Evolutionary conservation across 176 grass and related monocot species (phyloP).

Genomic region (Ampelocalamus luodianensis): DNA sequence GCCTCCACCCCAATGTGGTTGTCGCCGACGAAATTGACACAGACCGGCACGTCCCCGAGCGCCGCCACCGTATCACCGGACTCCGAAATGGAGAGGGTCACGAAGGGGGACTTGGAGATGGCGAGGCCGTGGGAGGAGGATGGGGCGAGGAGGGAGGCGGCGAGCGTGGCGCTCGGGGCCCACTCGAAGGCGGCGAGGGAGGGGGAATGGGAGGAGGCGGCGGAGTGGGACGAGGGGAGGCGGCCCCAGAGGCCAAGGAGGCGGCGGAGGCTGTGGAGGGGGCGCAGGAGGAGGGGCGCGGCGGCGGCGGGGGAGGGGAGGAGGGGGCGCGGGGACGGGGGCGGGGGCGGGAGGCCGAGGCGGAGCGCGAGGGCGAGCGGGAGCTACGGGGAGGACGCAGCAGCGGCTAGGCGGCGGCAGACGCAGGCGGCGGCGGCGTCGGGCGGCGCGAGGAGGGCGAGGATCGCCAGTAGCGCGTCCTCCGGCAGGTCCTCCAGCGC

Average conservation of each 20-base stretch:
- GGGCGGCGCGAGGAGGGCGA: conserved; percentile 49
- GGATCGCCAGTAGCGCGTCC: conserved; percentile 60
- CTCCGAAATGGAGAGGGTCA: conserved; percentile 51
- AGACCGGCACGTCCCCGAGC: conserved; percentile 45
- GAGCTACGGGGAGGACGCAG: too few species aligned
- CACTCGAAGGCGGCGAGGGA: conserved; percentile 70
- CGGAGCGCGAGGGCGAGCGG: too few species aligned
- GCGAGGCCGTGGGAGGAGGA: background rate
- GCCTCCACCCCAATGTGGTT: conserved; percentile 66
- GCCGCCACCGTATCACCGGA: conserved; percentile 55
- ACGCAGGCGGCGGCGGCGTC: too few species aligned
- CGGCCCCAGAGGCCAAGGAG: conserved; percentile 65
- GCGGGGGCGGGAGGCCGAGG: conserved; percentile 41
- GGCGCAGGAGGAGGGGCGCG: conserved; percentile 41
- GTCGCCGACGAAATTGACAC: conserved; percentile 61
- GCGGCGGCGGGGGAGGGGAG: conserved; percentile 31
- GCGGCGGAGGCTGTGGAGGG: conserved; percentile 52
- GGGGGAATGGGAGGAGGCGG: background rate
- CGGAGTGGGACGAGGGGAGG: conserved; percentile 43
- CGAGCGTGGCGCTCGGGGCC: conserved; percentile 52
- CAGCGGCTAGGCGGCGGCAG: too few species aligned
- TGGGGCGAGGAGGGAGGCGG: conserved; percentile 54
- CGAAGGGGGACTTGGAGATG: conserved; percentile 56
- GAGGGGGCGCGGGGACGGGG: too few species aligned
- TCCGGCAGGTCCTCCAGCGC: conserved; percentile 56